Percentiles rank a stretch among this genome's conserved stretches.
These are phyloP conservation scores for Barnettozyma wickerhamii DNA, from an alignment of 805 yeast genomes.

Conservation along the genomic window DNA sequence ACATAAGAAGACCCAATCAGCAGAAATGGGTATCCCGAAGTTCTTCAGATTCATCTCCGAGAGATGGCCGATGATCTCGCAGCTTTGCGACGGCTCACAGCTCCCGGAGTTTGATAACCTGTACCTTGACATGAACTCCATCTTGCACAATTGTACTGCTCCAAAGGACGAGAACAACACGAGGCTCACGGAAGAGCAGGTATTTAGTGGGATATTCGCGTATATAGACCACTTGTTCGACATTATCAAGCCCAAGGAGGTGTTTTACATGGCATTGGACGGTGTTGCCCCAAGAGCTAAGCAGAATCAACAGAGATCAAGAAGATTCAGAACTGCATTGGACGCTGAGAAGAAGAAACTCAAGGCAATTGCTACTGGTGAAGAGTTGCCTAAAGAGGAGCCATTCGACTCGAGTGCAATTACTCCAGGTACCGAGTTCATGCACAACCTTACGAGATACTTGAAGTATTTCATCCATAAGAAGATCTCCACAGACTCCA, in stretches of 20 bases:
- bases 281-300: conserved; percentile 99
- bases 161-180: conserved; percentile 65
- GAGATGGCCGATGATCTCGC: conserved; percentile 97
- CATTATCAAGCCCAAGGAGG: conserved; percentile 79
- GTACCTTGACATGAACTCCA: conserved; percentile 96
- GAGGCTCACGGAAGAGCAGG: conserved; percentile 81
- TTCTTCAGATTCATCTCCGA: conserved; percentile 96
- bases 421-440: conserved; percentile 98
- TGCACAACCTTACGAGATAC: conserved; percentile 83
- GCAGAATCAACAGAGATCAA: conserved; percentile 95
- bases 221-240: conserved; percentile 92
- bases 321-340: conserved; percentile 90
- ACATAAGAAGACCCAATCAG: not conserved
- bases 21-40: conserved; percentile 83
- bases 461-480: conserved; percentile 90
- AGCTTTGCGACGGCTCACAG: conserved; percentile 72
- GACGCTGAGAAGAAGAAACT: conserved; percentile 81
- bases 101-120: conserved; percentile 93
- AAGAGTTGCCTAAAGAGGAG: conserved; percentile 72
- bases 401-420: conserved; percentile 91
- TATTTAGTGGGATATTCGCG: conserved; percentile 86
- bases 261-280: conserved; percentile 94
- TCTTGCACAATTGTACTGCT: conserved; percentile 91
- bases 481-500: conserved; percentile 84
- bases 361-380: conserved; percentile 71